Evolutionary conservation across 305 asterid genomes (phyloP).

Genomic region (Solanum hybrid): DNA sequence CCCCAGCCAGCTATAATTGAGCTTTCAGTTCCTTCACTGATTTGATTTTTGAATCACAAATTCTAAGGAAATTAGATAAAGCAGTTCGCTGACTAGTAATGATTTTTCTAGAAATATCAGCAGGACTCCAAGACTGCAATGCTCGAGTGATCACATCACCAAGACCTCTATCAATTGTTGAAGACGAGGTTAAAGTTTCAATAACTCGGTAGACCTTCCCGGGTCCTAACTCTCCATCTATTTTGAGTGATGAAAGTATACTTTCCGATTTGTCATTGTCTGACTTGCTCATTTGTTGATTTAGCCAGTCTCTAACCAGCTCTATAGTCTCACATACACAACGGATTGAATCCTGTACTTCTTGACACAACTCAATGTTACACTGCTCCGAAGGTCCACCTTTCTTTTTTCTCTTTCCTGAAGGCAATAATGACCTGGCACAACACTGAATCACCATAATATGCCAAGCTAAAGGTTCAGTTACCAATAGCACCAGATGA

Average conservation of each 20-base stretch:
- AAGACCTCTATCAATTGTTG: slow-evolving; percentile 34
- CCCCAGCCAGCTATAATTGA: slow-evolving; percentile 32
- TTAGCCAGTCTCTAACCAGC: slow-evolving; percentile 54
- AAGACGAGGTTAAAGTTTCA: slow-evolving; percentile 26
- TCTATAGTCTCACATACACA: slow-evolving; percentile 51
- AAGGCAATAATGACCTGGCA: slow-evolving; percentile 49
- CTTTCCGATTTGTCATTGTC: slow-evolving; percentile 39
- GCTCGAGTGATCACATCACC: slow-evolving; percentile 60
- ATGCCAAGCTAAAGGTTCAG: slow-evolving; percentile 96
- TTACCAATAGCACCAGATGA: slow-evolving; percentile 58
- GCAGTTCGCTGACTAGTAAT: slow-evolving; percentile 37
- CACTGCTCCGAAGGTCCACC: slow-evolving; percentile 53
- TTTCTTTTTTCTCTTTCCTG: slow-evolving; percentile 94
- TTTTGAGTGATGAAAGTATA: slow-evolving; percentile 41
- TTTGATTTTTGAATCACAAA: slow-evolving; percentile 53
- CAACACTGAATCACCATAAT: slow-evolving; percentile 64
- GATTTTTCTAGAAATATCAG: slow-evolving; percentile 46
- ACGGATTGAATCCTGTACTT: slow-evolving; percentile 47
- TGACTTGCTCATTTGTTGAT: slow-evolving; percentile 45
- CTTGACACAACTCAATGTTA: slow-evolving; percentile 32
- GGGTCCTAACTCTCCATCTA: slow-evolving; percentile 27
- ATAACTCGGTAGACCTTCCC: slow-evolving; percentile 51
- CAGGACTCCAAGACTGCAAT: slow-evolving; percentile 57
- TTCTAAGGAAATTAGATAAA: slow-evolving; percentile 47
- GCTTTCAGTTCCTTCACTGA: slow-evolving; percentile 39